Evolutionary conservation across 768 basidiomycete genomes (phyloP).

Genomic region (Trametes meyenii): DNA sequence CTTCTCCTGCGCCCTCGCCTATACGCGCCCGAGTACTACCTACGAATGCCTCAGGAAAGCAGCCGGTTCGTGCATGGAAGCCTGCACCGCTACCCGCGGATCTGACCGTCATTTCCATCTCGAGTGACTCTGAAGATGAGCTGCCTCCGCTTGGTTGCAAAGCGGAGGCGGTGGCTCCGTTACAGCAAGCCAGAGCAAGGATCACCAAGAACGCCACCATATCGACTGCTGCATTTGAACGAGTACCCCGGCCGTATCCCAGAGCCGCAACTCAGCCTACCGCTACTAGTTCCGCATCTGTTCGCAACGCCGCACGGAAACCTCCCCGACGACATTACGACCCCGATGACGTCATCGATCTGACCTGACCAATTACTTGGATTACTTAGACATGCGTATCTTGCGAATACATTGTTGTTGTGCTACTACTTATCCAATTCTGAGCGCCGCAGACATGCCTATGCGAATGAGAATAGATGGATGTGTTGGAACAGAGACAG

Average conservation of each 20-base stretch:
- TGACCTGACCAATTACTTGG: slow-evolving; percentile 35
- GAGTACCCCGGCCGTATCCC: neutral
- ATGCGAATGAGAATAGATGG: too few relatives aligned
- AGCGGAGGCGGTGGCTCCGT: slow-evolving; percentile 21
- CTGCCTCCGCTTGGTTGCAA: neutral
- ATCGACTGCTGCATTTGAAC: neutral
- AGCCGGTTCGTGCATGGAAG: neutral
- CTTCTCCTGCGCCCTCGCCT: slow-evolving; percentile 27
- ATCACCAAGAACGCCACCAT: neutral
- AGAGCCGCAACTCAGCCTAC: neutral
- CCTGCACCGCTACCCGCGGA: slow-evolving; percentile 16
- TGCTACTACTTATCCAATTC: slow-evolving; percentile 21
- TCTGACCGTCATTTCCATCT: slow-evolving; percentile 40
- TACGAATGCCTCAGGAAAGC: neutral
- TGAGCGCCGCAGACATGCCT: neutral
- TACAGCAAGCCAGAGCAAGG: slow-evolving; percentile 31
- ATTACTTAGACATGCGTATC: neutral
- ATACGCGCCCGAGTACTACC: slow-evolving; percentile 24
- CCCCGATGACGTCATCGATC: slow-evolving; percentile 43
- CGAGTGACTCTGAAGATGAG: slow-evolving; percentile 41
- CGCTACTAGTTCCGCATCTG: neutral
- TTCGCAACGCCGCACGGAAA: neutral
- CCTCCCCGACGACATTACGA: slow-evolving; percentile 21
- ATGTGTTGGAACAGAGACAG: too few relatives aligned
- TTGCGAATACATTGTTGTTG: slow-evolving; percentile 5